phyloP scores from a whole-genome alignment of 352 stramenopile genomes.

The Globisporangium mamillatum region DNA sequence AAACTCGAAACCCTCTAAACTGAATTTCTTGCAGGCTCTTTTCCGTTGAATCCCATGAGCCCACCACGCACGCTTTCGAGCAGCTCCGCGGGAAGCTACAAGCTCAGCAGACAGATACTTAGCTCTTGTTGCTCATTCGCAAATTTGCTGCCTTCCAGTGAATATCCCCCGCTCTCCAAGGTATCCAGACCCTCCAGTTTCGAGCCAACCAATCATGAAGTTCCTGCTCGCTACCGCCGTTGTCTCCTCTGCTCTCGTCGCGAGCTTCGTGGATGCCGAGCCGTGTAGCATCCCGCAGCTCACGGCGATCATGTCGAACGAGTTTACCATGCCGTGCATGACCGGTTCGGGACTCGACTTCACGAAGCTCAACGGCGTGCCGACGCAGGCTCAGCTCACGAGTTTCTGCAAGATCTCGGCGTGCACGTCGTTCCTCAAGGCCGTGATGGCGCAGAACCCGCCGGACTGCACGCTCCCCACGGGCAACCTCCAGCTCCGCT shows the following conservation, averaged over 20 bases:
- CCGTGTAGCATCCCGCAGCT: conserved; percentile 3
- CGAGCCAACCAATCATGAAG: conserved; percentile 5
- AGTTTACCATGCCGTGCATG: conserved; percentile 10
- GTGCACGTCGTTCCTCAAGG: conserved; percentile 12
- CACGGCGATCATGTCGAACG: conserved; percentile 7
- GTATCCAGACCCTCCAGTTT: background rate
- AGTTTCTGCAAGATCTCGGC: conserved; percentile 11
- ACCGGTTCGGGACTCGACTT: conserved; percentile 7
- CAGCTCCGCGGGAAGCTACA: too few species aligned
- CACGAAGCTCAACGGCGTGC: conserved; percentile 1
- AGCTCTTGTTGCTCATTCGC: too few species aligned
- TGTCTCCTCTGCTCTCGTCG: background rate
- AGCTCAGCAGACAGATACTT: too few species aligned
- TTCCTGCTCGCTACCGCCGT: conserved; percentile 4
- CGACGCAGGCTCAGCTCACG: conserved; percentile 1
- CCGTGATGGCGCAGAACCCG: conserved; percentile 12
- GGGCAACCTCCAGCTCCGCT: conserved; percentile 7
- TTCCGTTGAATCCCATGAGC: too few species aligned
- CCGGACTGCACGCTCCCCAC: conserved; percentile 11
- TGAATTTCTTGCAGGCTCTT: too few species aligned
- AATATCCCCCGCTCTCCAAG: background rate
- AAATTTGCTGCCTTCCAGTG: conserved; percentile 4
- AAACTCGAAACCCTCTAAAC: too few species aligned
- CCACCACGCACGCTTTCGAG: too few species aligned
- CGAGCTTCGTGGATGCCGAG: background rate